Conservation (phyloP, 768 basidiomycete species). For the Podaxis rugospora region DNA sequence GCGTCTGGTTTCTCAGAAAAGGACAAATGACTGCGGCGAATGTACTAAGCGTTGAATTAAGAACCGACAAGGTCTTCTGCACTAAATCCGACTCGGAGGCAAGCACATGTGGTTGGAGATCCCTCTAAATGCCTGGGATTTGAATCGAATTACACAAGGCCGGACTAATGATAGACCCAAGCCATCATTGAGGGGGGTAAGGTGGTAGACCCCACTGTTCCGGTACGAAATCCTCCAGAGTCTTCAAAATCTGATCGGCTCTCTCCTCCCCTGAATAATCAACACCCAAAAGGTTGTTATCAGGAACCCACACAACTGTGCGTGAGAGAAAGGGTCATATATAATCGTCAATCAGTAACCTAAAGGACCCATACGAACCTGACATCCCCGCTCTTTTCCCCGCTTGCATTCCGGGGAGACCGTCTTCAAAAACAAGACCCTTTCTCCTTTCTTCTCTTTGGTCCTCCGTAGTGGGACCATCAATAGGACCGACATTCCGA, state of each 20-base stretch:
- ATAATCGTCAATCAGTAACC: not conserved
- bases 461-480: slow-evolving; percentile 25
- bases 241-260: slow-evolving; percentile 55
- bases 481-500: slow-evolving; percentile 48
- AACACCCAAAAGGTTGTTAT: slow-evolving; percentile 55
- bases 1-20: not conserved
- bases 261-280: slow-evolving; percentile 42
- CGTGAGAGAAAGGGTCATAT: not conserved
- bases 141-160: not conserved
- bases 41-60: not conserved
- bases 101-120: not conserved
- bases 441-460: slow-evolving; percentile 46
- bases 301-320: slow-evolving; percentile 84
- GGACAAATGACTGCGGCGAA: not conserved
- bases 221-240: slow-evolving; percentile 72
- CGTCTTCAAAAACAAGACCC: slow-evolving; percentile 84
- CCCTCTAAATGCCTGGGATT: not conserved
- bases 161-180: not conserved
- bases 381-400: slow-evolving; percentile 85
- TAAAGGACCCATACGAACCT: slow-evolving; percentile 38
- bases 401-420: slow-evolving; percentile 70
- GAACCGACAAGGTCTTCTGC: not conserved
- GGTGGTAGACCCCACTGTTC: slow-evolving; percentile 83
- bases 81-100: slow-evolving; percentile 1
- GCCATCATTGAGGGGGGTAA: slow-evolving; percentile 29